Evolutionary conservation across 1,139 yeast genomes (phyloP).

Genomic region (Torulaspora globosa): DNA sequence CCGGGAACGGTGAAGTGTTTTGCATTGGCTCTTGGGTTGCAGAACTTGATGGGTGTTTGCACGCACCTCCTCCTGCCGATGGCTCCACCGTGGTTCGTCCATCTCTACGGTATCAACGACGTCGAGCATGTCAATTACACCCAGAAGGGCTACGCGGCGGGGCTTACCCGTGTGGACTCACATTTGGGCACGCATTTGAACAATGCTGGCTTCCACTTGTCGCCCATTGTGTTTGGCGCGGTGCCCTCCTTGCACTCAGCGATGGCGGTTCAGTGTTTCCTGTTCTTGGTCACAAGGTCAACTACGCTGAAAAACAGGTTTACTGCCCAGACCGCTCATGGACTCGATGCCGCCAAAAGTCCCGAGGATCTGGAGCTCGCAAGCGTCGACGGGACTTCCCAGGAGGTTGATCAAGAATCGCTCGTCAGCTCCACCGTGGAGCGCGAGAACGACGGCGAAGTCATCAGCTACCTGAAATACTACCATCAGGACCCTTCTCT

Average conservation of each 20-base stretch:
- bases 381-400: not conserved
- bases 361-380: slow-evolving; percentile 4
- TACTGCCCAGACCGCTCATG: slow-evolving; percentile 8
- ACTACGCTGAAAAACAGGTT: slow-evolving; percentile 30
- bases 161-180: slow-evolving; percentile 58
- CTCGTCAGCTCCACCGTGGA: not conserved
- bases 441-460: slow-evolving; percentile 2
- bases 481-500: slow-evolving; percentile 19
- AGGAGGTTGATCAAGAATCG: slow-evolving; percentile 1
- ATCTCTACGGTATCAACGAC: slow-evolving; percentile 52
- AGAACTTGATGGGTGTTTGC: slow-evolving; percentile 55
- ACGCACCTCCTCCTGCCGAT: slow-evolving; percentile 61
- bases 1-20: slow-evolving; percentile 56
- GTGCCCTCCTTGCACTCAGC: slow-evolving; percentile 65
- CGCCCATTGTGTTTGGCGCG: slow-evolving; percentile 70
- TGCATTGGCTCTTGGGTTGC: slow-evolving; percentile 51
- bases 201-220: slow-evolving; percentile 59
- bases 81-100: slow-evolving; percentile 72
- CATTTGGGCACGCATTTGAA: slow-evolving; percentile 60
- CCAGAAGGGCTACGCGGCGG: slow-evolving; percentile 68
- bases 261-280: slow-evolving; percentile 53
- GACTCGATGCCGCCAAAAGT: not conserved
- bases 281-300: slow-evolving; percentile 40
- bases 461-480: slow-evolving; percentile 12
- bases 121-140: slow-evolving; percentile 48